phyloP scores from a whole-genome alignment of 1,284 basidiomycete genomes.

The Ceratobasidium sp. region DNA sequence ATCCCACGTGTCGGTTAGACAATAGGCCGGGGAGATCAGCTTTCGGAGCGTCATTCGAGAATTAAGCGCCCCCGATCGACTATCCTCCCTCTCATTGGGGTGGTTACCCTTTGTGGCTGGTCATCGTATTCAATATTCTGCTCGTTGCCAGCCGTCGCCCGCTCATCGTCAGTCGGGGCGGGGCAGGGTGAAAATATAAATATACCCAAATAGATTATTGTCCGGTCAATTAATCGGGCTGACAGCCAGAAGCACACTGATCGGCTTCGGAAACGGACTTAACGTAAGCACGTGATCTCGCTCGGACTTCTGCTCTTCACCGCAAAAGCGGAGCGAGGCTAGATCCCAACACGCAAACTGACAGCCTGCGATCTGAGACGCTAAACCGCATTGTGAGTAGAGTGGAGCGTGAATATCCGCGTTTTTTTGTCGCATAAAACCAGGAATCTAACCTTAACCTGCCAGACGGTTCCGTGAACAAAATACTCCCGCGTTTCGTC shows the following conservation, averaged over 20 bases:
- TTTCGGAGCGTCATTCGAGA: constrained; percentile 2
- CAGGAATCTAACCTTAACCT: background rate
- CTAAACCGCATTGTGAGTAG: no score
- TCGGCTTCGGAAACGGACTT: constrained; percentile 36
- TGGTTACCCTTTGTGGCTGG: constrained; percentile 2
- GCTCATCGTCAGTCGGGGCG: constrained; percentile 16
- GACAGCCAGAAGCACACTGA: constrained; percentile 14
- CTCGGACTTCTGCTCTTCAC: constrained; percentile 24
- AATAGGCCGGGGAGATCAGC: constrained; percentile 6
- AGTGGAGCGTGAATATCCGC: no score
- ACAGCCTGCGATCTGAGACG: no score
- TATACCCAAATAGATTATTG: constrained; percentile 22
- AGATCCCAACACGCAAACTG: no score
- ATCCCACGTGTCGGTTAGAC: constrained; percentile 37
- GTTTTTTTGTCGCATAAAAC: no score
- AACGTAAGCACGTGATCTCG: constrained; percentile 35
- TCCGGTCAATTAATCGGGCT: background rate
- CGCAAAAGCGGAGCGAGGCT: no score
- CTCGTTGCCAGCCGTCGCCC: constrained; percentile 5
- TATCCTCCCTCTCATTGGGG: background rate
- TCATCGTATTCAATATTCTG: background rate
- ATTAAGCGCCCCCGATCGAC: constrained; percentile 14
- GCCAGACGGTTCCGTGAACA: background rate
- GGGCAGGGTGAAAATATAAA: background rate
- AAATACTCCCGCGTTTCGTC: constrained; percentile 20